Base-by-base conservation (phyloP, 495 filamentous ascomycete species). In the Penicillium argentinense region DNA sequence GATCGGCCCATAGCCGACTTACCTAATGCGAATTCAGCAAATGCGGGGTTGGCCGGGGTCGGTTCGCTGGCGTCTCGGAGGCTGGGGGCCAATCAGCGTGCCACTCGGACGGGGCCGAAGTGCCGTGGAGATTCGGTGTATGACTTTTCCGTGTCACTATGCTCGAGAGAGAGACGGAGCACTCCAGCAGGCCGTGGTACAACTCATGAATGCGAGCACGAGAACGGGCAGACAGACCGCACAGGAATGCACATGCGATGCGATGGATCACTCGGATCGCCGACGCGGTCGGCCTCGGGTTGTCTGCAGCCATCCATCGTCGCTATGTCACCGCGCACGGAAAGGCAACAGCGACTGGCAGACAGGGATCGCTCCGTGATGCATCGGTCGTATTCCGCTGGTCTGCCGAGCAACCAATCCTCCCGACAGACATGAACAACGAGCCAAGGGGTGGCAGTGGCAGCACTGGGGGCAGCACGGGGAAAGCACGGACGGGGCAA, bases 21-120 rank as follows among this genome's bases (percentile, higher is more conserved):
- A 62, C 59, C 55, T 59, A 62, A 59, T 48, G 41, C 19, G 38
- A 58, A 59, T 39, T 47, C 17, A 45, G 25, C 23, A 49, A 62
- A 62, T 62, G 59, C 59, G 59, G 59, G 59, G 59, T 57, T 58
- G 50, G 48, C 57, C 57, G 63, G 63, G 63, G 59, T 67, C 55
- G 60, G 59, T 56, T 66, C 52, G 48, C 49, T 62, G 50, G 47
- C 30, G 48, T 51, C 49, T 70, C 64, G 62, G 60, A 56, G 61
- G 51, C 16, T 57, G 57, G 54, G 56, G 56, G 49, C 63, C 66
- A 68, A 68, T 68, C 63, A 62, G 23, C 22, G 33, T 7, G 30
- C 9, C 2, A 39, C 36, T 49, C 58, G 53, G 57, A 60, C 46
- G 54, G 58, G 45, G 55, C 58, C 58, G 58, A 61, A 40, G 37